phyloP scores from a whole-genome alignment of 129 eudicot genomes.

The Helianthus tuberosus region DNA sequence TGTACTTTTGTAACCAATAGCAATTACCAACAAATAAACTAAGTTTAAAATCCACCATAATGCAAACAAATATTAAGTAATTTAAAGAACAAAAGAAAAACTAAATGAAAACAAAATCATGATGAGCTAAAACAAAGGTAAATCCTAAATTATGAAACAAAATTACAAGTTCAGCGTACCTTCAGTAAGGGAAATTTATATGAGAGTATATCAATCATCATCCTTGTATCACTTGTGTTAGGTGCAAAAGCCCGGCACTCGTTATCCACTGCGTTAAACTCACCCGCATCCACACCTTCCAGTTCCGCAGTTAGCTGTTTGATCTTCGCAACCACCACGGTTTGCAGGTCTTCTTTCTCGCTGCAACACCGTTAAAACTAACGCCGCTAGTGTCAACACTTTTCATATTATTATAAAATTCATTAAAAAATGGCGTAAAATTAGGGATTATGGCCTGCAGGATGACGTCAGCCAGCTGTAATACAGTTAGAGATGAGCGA shows the following conservation, averaged over 20 bases:
- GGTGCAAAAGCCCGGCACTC: constrained; percentile 95
- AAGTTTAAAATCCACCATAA: constrained; percentile 19
- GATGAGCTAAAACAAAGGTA: constrained; percentile 6
- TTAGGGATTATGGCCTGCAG: not conserved
- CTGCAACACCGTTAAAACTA: constrained; percentile 36
- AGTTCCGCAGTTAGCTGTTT: constrained; percentile 77
- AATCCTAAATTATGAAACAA: not conserved
- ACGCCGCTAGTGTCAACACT: constrained; percentile 15
- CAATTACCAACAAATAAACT: constrained; percentile 20
- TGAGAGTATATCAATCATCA: constrained; percentile 78
- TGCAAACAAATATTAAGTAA: constrained; percentile 7
- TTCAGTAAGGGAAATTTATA: constrained; percentile 72
- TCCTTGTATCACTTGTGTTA: constrained; percentile 80
- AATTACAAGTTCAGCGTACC: constrained; percentile 46
- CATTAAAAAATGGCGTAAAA: no score
- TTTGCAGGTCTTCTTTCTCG: constrained; percentile 59
- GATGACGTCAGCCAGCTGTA: constrained; percentile 17
- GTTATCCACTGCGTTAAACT: constrained; percentile 62
- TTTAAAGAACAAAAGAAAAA: constrained; percentile 7
- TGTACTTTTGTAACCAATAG: constrained; percentile 75
- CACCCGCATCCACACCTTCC: constrained; percentile 36
- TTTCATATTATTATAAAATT: no score
- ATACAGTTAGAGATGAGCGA: no score
- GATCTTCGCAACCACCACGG: constrained; percentile 67
- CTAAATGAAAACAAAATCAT: constrained; percentile 23